Percentiles rank a stretch among this genome's conserved stretches.
Evolutionary conservation across 2,329 filamentous ascomycete genomes (phyloP).

Genomic region (Laburnicola sp.): DNA sequence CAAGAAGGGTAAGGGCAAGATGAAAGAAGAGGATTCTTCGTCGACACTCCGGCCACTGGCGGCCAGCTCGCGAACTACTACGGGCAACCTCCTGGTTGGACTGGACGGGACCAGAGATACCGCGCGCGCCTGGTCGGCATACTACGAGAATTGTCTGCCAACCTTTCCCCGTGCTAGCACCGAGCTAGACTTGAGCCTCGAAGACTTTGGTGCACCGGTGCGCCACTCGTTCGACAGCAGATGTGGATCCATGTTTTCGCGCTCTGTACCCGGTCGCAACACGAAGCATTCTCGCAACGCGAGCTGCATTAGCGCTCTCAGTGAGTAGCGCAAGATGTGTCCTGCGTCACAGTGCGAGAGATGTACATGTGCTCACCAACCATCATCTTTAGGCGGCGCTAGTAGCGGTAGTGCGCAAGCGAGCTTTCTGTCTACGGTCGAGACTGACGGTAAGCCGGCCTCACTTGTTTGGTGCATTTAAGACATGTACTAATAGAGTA

Average conservation of each 20-base stretch:
- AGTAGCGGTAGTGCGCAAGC: conserved; percentile 22
- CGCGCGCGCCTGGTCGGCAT: conserved; percentile 40
- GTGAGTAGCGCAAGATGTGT: conserved; percentile 1
- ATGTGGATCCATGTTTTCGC: conserved; percentile 18
- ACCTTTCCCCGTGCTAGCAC: conserved; percentile 30
- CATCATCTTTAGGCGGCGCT: not conserved
- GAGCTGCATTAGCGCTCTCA: conserved; percentile 28
- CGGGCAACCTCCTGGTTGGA: not conserved
- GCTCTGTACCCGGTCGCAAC: conserved; percentile 16
- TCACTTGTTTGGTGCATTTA: too few relatives aligned
- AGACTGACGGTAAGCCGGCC: conserved; percentile 14
- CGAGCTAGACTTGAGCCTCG: conserved; percentile 16
- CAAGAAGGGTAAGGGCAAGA: conserved; percentile 15
- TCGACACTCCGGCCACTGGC: conserved; percentile 32
- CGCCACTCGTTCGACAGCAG: conserved; percentile 27
- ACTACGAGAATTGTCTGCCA: conserved; percentile 41
- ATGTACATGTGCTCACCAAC: not conserved
- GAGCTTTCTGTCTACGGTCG: conserved; percentile 17
- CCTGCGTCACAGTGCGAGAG: too few relatives aligned
- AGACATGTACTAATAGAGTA: not conserved
- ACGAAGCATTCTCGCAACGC: conserved; percentile 24
- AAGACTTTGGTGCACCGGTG: conserved; percentile 20
- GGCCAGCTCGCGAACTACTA: conserved; percentile 16
- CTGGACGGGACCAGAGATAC: conserved; percentile 17
- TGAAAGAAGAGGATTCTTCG: conserved; percentile 26